Percentiles rank a stretch among this genome's conserved stretches.
These are phyloP conservation scores for Lichtheimia corymbifera DNA, from an alignment of 371 early-diverging fungal species.

Conservation along the genomic window DNA sequence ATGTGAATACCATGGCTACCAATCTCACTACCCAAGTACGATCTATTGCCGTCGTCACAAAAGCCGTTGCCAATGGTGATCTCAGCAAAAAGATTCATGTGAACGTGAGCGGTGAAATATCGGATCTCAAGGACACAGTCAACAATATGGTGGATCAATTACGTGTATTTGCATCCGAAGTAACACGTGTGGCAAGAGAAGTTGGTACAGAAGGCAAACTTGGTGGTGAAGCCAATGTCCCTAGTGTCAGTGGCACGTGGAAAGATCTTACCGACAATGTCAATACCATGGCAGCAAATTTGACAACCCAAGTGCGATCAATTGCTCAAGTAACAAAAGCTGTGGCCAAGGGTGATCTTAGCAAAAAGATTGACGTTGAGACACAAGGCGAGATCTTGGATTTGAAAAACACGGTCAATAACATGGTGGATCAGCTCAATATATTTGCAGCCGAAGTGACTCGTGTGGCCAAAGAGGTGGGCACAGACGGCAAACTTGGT, in stretches of 20 bases:
- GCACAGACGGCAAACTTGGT: conserved; percentile 25
- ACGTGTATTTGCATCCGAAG: conserved; percentile 53
- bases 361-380: conserved; percentile 24
- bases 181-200: conserved; percentile 55
- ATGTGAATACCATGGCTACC: conserved; percentile 51
- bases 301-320: conserved; percentile 57
- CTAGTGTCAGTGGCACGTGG: conserved; percentile 62
- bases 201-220: conserved; percentile 58
- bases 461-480: conserved; percentile 21
- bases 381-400: conserved; percentile 22
- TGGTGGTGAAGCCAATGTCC: conserved; percentile 45
- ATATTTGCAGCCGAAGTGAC: conserved; percentile 23
- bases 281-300: conserved; percentile 41
- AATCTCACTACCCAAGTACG: conserved; percentile 54
- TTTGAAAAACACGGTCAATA: conserved; percentile 21
- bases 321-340: conserved; percentile 26
- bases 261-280: conserved; percentile 56
- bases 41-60: conserved; percentile 53
- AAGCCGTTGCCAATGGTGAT: conserved; percentile 58
- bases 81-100: conserved; percentile 48
- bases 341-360: conserved; percentile 21
- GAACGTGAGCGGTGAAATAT: conserved; percentile 46
- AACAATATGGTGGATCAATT: conserved; percentile 55
- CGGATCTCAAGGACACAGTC: conserved; percentile 32
- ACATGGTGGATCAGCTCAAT: conserved; percentile 24